Evolutionary conservation across 2,329 filamentous ascomycete genomes (phyloP).

Genomic region (Penicillium janthinellum): DNA sequence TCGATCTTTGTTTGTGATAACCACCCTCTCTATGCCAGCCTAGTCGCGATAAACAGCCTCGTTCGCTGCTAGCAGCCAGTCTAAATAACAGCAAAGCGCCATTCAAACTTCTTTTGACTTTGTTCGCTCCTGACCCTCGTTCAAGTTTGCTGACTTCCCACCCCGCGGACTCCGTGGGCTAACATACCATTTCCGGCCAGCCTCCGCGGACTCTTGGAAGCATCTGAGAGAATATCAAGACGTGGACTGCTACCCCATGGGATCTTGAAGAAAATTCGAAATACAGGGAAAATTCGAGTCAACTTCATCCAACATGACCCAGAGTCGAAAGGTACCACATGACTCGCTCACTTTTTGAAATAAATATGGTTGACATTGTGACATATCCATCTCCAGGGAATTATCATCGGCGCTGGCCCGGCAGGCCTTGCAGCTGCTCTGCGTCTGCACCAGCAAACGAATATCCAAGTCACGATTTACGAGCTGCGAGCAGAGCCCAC

Average conservation of each 20-base stretch:
- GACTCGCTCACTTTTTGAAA: not conserved
- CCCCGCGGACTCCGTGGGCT: not conserved
- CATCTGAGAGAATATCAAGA: conserved; percentile 4
- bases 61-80: no score
- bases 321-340: conserved; percentile 3
- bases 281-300: not conserved
- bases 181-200: not conserved
- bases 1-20: no score
- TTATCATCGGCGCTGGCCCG: conserved; percentile 21
- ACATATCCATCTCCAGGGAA: conserved; percentile 10
- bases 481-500: conserved; percentile 33
- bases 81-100: no score
- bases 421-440: conserved; percentile 20
- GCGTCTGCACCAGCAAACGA: conserved; percentile 16
- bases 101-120: no score
- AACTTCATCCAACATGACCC: not conserved
- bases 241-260: not conserved
- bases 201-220: not conserved
- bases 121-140: not conserved
- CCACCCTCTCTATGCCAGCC: no score
- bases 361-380: not conserved
- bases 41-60: no score
- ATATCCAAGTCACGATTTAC: conserved; percentile 28
- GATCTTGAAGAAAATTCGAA: not conserved
- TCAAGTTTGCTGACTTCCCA: not conserved